Percentiles rank a stretch among this genome's conserved stretches.
Conservation (phyloP, 768 basidiomycete species). For the Ramaria rubella region DNA sequence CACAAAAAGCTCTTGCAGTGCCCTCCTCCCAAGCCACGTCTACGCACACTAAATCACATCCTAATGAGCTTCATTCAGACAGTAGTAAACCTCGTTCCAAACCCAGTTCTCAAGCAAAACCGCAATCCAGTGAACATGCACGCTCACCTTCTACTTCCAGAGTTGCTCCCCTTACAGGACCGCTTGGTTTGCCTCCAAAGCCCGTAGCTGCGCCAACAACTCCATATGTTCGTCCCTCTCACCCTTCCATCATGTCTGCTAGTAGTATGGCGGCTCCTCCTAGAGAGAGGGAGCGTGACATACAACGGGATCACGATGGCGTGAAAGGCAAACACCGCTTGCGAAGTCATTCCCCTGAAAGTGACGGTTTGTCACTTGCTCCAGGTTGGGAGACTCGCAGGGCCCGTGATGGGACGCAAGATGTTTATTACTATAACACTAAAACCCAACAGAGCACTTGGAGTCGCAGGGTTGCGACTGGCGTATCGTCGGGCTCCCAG, state of each 20-base stretch:
- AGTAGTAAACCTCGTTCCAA: neutral
- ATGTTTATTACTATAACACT: slow-evolving; percentile 52
- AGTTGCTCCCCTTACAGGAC: slow-evolving; percentile 2
- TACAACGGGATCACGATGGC: neutral
- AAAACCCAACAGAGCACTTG: slow-evolving; percentile 53
- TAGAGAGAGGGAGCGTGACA: slow-evolving; percentile 5
- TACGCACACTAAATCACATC: neutral
- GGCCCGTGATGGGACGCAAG: slow-evolving; percentile 33
- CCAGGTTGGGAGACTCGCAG: slow-evolving; percentile 50
- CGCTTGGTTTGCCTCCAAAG: slow-evolving; percentile 7
- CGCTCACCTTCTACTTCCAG: slow-evolving; percentile 2
- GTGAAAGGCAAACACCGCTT: neutral
- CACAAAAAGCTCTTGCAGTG: neutral
- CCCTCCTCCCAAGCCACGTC: neutral
- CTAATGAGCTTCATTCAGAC: neutral
- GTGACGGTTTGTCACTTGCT: slow-evolving; percentile 33
- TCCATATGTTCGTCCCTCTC: slow-evolving; percentile 9
- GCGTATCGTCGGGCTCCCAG: slow-evolving; percentile 8
- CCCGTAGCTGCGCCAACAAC: slow-evolving; percentile 3
- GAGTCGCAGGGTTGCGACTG: slow-evolving; percentile 38
- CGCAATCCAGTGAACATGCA: neutral
- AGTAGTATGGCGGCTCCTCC: slow-evolving; percentile 9
- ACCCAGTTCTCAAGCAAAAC: neutral
- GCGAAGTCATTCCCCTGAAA: slow-evolving; percentile 6
- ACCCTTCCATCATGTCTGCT: slow-evolving; percentile 11